Evolutionary conservation across 176 grass and related monocot species (phyloP), one percentile per base, ranked within the genome.

Genomic region (Aegilops bicornis): DNA sequence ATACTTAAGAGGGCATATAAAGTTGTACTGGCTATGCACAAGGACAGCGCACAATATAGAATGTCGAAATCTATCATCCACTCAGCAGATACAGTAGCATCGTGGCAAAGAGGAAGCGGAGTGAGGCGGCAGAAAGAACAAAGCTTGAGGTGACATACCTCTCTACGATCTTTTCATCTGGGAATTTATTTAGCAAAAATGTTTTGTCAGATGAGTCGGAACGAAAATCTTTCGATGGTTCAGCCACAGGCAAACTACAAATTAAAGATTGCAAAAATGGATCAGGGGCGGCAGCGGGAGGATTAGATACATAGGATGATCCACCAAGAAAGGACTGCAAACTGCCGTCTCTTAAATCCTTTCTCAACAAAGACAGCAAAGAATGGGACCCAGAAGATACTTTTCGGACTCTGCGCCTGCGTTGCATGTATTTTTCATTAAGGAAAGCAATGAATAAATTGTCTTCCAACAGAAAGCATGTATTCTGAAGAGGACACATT

Each of bases 251-350:
- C 31, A 95, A 90, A 92, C 77, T 95, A 88, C 86, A 93, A 91
- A 98, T 87, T 85, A 98, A 89, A 77, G 96, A 98, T 77, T 91
- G 92, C 59, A 98, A 87, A 90, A 98, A 98, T 70, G 93, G 93
- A 89, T 95, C 96, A 73, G 93, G 83, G 75, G 93, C 91, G 29
- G 93, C 86, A 59, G 86, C 83, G 5, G 83, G 86, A 89, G 91
- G 63, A 79, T 92, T 88, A 84, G 83, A 80, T 70, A 89, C 87
- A 85, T 89, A 86, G 20, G 95, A 89, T 73, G 95, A 91, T 82
- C 91, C 96, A 71, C 89, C 90, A 75, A 95, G 87, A 89, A 98
- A 94, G 82, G 96, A 91, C 75, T 95, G 96, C 35, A 98, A 78
- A 90, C 88, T 92, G 42, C 96, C 91, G 50, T 92, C 91, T 86